phyloP scores from a whole-genome alignment of 2,329 filamentous ascomycete genomes.

The Dryadomyces quercivorus region DNA sequence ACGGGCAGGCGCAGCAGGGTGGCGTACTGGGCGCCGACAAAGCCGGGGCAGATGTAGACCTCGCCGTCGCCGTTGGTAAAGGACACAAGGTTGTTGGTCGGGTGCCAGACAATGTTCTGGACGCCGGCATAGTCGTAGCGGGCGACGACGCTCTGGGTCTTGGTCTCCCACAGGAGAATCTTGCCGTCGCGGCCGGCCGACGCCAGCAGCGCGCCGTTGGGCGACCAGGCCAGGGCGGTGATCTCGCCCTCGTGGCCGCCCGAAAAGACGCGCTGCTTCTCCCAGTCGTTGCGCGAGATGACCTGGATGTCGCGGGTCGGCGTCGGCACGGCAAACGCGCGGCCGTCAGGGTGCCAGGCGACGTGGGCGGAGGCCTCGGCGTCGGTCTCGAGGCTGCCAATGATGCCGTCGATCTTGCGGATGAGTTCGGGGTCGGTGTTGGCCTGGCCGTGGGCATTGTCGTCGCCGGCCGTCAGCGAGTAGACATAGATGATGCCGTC shows the following conservation, averaged over 20 bases:
- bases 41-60: conserved; percentile 75
- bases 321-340: conserved; percentile 78
- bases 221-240: conserved; percentile 83
- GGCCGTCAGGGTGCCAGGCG: conserved; percentile 88
- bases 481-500: conserved; percentile 90
- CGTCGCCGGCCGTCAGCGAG: conserved; percentile 41
- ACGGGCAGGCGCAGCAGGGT: conserved; percentile 42
- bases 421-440: conserved; percentile 53
- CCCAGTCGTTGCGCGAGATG: conserved; percentile 82
- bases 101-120: conserved; percentile 82
- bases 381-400: conserved; percentile 65
- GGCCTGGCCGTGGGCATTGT: neutral
- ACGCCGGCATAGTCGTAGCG: conserved; percentile 73
- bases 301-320: conserved; percentile 73
- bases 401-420: conserved; percentile 74
- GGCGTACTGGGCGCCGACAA: conserved; percentile 46
- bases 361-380: conserved; percentile 62
- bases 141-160: conserved; percentile 69
- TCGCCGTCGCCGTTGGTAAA: conserved; percentile 91
- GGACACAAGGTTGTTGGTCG: conserved; percentile 73
- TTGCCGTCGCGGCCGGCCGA: conserved; percentile 56
- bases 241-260: conserved; percentile 75
- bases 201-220: conserved; percentile 80
- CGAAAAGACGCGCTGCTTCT: conserved; percentile 67
- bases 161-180: conserved; percentile 77